Base-by-base conservation (phyloP, 805 yeast genomes). In the Starmerella tilneyi region DNA sequence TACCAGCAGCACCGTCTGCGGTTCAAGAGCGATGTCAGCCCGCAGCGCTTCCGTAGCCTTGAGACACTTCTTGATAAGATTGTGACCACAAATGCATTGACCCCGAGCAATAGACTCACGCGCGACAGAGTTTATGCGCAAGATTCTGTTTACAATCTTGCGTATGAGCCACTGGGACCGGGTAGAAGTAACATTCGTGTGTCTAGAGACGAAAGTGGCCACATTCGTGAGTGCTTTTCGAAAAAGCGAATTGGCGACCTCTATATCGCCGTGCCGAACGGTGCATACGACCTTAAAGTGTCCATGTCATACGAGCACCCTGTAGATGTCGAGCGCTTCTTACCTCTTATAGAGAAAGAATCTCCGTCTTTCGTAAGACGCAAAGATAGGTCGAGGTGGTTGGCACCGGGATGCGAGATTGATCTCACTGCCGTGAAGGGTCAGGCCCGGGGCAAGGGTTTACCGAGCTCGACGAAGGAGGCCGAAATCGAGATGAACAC, bases 221-320 rank as follows among this genome's bases (percentile, higher is more conserved):
- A 52, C 5, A 42, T 56, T 15, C 76, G 78, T 41, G 78, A 76
- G 26, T 79, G 79, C 34, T 81, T 86, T 43, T 78, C 77, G 49
- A 86, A 86, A 58, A 73, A 75, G 53, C 70, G 89, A 44, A 65
- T 85, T n/a, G 74, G 84, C 2, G 85, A 81, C 58, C 62, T 88
- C 45, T 72, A 75, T 56, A 68, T 86, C 17, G 78, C 75, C 56
- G 73, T 81, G 44, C 96, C 96, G 4, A 79, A 82, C 51, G 75
- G 82, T 26, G 70, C 78, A 62, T 79, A 78, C 59, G 96, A 86
- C 63, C 68, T 80, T 54, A 72, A 94, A 54, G 66, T 86, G 29
- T 78, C 94, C 5, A 64, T 88, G 51, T 76, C 84, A 30, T 63
- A 82, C 23, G 96, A 86, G 74, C 60, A 79, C 48, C 95, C 95